These are phyloP conservation scores for Colletotrichum destructivum DNA, from an alignment of 2,329 filamentous ascomycete genomes.

Conservation along the genomic window DNA sequence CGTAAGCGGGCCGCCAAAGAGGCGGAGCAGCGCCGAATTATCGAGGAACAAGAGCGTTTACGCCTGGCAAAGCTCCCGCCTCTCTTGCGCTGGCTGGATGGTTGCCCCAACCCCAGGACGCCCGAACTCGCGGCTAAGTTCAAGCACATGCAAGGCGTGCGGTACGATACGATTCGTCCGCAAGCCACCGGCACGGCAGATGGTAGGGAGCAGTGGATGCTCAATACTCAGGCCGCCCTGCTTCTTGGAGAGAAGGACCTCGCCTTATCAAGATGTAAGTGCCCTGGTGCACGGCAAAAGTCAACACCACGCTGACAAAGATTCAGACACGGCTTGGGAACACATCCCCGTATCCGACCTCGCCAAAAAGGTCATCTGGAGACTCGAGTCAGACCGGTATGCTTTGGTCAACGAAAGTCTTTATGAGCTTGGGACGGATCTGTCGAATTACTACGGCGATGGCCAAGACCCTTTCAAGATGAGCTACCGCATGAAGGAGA, in stretches of 20 bases:
- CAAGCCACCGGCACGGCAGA: conserved; percentile 66
- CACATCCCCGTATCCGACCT: conserved; percentile 66
- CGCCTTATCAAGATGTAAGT: conserved; percentile 71
- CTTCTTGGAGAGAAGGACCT: conserved; percentile 77
- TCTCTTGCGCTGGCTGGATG: conserved; percentile 73
- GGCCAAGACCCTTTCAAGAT: conserved; percentile 61
- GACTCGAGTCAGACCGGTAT: conserved; percentile 70
- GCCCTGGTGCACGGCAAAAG: too few relatives aligned
- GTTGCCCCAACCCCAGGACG: conserved; percentile 65
- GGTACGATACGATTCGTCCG: conserved; percentile 74
- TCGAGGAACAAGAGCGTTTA: conserved; percentile 67
- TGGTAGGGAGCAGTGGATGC: conserved; percentile 76
- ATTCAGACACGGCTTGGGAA: conserved; percentile 71
- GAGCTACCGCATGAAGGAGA: conserved; percentile 59
- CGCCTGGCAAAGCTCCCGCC: conserved; percentile 72
- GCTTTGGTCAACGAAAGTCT: conserved; percentile 66
- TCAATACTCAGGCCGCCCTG: conserved; percentile 75
- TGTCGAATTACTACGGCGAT: conserved; percentile 66
- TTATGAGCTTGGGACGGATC: conserved; percentile 67
- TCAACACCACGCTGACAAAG: conserved; percentile 2
- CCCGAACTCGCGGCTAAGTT: conserved; percentile 68
- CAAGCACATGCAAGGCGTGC: conserved; percentile 70
- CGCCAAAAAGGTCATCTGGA: conserved; percentile 74
- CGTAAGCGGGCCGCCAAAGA: conserved; percentile 65
- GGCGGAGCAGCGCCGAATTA: conserved; percentile 65